A percentile compares a stretch with the other conserved stretches of the same genome.
Evolutionary conservation across 2,329 filamentous ascomycete species (phyloP).

Genomic region (Diaporthe batatas): DNA sequence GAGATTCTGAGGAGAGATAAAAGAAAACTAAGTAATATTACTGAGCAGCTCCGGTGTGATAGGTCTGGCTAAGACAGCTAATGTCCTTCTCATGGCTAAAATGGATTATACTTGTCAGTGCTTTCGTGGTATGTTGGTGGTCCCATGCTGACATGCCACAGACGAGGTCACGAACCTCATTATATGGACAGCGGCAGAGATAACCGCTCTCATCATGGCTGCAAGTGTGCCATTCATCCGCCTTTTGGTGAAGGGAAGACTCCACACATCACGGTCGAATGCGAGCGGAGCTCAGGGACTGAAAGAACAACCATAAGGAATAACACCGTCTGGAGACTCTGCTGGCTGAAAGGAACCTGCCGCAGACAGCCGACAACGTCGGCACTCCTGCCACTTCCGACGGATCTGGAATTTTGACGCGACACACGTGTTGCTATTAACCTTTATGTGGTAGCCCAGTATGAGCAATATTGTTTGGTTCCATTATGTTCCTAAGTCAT

Average conservation of each 20-base stretch:
- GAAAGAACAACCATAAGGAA: neutral
- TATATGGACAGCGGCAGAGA: slow-evolving; percentile 6
- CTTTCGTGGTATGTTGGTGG: fast-evolving
- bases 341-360: neutral
- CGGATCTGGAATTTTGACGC: neutral
- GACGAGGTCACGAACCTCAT: neutral
- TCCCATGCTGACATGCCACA: neutral
- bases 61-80: slow-evolving; percentile 14
- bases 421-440: neutral
- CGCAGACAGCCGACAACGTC: no score
- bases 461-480: neutral
- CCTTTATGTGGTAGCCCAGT: neutral
- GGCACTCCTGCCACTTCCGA: neutral
- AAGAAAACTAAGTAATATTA: neutral
- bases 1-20: neutral
- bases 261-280: neutral
- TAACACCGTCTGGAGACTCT: neutral
- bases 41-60: neutral
- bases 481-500: no score
- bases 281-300: neutral
- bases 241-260: slow-evolving; percentile 3
- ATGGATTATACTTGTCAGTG: slow-evolving; percentile 4
- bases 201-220: slow-evolving; percentile 2
- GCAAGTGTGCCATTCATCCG: slow-evolving; percentile 23
- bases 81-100: neutral